phyloP scores from a whole-genome alignment of 2,329 filamentous ascomycete genomes.

The Fusarium sp. region DNA sequence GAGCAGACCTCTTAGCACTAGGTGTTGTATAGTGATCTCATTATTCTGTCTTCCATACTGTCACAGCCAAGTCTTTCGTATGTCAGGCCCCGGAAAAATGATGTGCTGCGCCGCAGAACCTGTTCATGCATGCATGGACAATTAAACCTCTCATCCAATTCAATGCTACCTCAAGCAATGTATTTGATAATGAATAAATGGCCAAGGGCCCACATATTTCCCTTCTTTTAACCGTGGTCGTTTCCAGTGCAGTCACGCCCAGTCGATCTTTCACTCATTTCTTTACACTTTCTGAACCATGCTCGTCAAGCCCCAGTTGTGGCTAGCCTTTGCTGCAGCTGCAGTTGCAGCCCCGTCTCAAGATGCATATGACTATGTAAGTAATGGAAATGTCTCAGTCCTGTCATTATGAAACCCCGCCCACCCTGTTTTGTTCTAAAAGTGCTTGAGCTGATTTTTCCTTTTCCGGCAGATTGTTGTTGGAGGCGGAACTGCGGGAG shows the following conservation, averaged over 20 bases:
- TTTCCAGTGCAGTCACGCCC: not conserved
- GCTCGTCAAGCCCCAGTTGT: constrained; percentile 32
- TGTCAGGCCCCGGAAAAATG: not conserved
- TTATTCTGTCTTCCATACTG: not conserved
- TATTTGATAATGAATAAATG: constrained; percentile 7
- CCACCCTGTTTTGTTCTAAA: not conserved
- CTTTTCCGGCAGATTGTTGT: constrained; percentile 39
- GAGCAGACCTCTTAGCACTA: not conserved
- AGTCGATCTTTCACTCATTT: not conserved
- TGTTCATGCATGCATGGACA: not conserved
- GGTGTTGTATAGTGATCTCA: not conserved
- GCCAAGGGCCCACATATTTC: not conserved
- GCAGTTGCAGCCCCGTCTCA: constrained; percentile 31
- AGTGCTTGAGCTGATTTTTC: not conserved
- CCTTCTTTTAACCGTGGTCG: not conserved
- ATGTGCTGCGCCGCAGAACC: not conserved
- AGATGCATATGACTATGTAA: constrained; percentile 37
- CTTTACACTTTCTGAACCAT: constrained; percentile 7
- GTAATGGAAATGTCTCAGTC: not conserved
- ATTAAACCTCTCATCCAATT: not conserved
- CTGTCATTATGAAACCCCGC: not conserved
- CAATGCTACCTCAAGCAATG: not conserved
- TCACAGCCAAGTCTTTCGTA: not conserved
- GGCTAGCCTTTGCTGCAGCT: constrained; percentile 28
- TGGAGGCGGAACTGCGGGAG: constrained; percentile 48